A percentile compares a stretch with the other conserved stretches of the same genome.
Evolutionary conservation across 2,329 filamentous ascomycete species (phyloP).

Genomic region (Sporothrix pallida): DNA sequence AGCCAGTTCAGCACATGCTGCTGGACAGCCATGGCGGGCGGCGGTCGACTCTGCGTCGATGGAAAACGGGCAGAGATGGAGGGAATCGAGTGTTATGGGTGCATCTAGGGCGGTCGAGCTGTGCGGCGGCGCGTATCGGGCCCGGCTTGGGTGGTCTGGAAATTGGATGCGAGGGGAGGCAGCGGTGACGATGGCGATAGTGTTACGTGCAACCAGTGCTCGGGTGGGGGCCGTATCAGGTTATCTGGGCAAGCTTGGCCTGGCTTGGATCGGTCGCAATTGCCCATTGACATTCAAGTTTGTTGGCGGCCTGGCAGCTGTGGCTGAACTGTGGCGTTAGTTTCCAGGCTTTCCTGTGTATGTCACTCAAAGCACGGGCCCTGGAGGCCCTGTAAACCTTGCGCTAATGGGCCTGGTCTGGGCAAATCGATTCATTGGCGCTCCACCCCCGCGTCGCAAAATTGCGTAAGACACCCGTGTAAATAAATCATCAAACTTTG

Average conservation of each 20-base stretch:
- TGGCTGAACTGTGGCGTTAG: constrained; percentile 22
- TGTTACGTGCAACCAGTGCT: constrained; percentile 11
- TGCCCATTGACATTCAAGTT: background rate
- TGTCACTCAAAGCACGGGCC: background rate
- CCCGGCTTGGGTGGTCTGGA: background rate
- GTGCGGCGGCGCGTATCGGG: constrained; percentile 6
- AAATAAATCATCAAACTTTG: constrained; percentile 10
- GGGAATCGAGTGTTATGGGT: background rate
- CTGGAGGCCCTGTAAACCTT: background rate
- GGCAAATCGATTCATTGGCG: background rate
- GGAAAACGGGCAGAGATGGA: too few species aligned
- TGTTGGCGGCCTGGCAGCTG: background rate
- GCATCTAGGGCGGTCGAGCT: constrained; percentile 15
- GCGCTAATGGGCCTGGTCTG: background rate
- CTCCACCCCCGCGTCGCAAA: constrained; percentile 23
- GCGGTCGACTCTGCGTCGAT: constrained; percentile 6
- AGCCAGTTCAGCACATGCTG: constrained; percentile 95
- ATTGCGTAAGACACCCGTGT: constrained; percentile 8
- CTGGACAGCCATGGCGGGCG: constrained; percentile 67
- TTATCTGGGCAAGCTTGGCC: constrained; percentile 26
- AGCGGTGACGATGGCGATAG: constrained; percentile 24
- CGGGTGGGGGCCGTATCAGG: constrained; percentile 5
- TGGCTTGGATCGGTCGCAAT: background rate
- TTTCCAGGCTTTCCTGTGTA: background rate
- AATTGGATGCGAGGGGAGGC: background rate